Base-by-base conservation (phyloP, 2,329 filamentous ascomycete species). In the Dryadomyces quercivorus region DNA sequence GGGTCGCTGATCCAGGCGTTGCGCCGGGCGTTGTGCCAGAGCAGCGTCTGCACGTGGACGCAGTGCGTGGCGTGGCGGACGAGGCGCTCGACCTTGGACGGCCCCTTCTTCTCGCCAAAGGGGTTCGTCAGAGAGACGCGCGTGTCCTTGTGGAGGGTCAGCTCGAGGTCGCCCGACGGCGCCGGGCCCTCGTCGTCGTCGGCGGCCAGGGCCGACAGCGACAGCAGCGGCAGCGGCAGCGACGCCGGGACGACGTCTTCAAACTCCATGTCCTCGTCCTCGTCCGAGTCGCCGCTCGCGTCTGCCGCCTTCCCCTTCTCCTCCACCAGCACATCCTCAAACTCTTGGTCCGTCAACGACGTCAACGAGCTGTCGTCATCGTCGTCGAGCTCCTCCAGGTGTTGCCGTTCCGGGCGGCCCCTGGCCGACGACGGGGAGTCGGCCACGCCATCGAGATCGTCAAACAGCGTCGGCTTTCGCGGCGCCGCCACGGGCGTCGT, bases 11-110 rank as follows among this genome's bases (percentile, higher is more conserved):
- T 70, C 85, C 92, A 97, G 0, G 81, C 75, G 65, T 97, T 96
- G 45, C 88, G 81, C 15, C 93, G 69, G 0, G 88, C 80, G 64
- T 97, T 97, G 66, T 97, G 91, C 76, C 86, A 96, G 57, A 98
- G 77, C 16, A 98, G 72, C 52, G 83, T 80, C 65, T 94, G 84
- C 2, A 97, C 90, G 67, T 98, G 93, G 61, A 95, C 76, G 61
- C 88, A 87, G 67, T 98, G 93, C 0, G 89, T 90, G 3, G 83
- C 77, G 38, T 84, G 78, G 26, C 93, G 80, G 55, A 92, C 86
- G 57, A 82, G 79, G 52, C 88, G 81, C 64, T 96, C 89, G 31
- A 86, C 81, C 69, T 95, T 95, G 2, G 87, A 86, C 0, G 88
- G 86, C 0, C 89, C 91, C 65, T 92, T 95, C 68, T 88, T 95